Conservation (phyloP, 805 yeast species). For the Huiozyma sinensis region DNA sequence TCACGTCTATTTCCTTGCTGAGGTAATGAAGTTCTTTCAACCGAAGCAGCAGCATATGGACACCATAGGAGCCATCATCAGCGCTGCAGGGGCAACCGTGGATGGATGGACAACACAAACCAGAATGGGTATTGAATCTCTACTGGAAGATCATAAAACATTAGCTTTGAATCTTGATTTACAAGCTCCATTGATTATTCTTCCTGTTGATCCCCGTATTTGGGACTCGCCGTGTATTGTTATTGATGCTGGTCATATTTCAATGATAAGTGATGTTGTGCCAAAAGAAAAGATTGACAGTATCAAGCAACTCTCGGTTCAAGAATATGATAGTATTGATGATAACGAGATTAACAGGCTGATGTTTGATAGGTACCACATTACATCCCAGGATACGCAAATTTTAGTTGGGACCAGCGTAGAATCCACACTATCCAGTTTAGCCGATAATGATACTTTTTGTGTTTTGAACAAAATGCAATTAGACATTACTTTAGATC, state of each 20-base stretch:
- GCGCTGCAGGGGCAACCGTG: constrained; percentile 90
- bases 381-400: constrained; percentile 76
- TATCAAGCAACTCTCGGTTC: constrained; percentile 50
- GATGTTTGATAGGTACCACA: constrained; percentile 81
- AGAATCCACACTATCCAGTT: constrained; percentile 62
- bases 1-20: constrained; percentile 74
- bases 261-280: constrained; percentile 70
- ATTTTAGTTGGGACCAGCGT: constrained; percentile 77
- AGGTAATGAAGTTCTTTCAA: constrained; percentile 61
- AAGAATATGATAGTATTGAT: constrained; percentile 58
- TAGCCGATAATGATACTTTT: constrained; percentile 39
- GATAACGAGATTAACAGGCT: constrained; percentile 46
- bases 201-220: constrained; percentile 72
- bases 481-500: constrained; percentile 61
- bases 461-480: constrained; percentile 67
- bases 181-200: constrained; percentile 83
- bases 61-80: constrained; percentile 81
- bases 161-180: constrained; percentile 75
- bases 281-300: constrained; percentile 57
- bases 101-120: constrained; percentile 88
- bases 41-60: constrained; percentile 82
- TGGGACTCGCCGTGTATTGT: constrained; percentile 84
- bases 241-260: constrained; percentile 91
- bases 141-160: constrained; percentile 90
- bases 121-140: constrained; percentile 83